Evolutionary conservation across 306 rosid species (phyloP).

Genomic region (Malus sylvestris): DNA sequence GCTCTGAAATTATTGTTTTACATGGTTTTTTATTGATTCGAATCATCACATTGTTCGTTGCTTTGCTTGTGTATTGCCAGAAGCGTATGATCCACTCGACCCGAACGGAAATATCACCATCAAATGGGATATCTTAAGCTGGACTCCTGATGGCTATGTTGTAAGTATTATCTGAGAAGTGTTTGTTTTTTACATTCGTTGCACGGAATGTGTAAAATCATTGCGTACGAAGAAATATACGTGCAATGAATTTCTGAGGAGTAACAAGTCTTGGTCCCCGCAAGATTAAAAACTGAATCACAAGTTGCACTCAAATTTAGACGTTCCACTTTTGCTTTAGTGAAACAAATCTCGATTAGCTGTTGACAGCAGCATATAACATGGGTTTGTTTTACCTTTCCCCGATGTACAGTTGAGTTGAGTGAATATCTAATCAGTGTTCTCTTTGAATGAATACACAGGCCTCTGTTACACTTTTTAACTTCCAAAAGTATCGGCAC

Average conservation of each 20-base stretch:
- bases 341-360: neutral
- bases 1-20: neutral
- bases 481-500: slow-evolving; percentile 81
- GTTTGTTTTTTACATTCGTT: neutral
- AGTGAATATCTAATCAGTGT: slow-evolving; percentile 14
- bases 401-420: neutral
- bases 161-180: slow-evolving; percentile 31
- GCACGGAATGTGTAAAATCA: neutral
- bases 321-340: neutral
- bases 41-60: neutral
- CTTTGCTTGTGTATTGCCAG: slow-evolving; percentile 31
- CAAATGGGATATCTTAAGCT: slow-evolving; percentile 67
- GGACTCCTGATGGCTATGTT: slow-evolving; percentile 75
- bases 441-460: slow-evolving; percentile 23
- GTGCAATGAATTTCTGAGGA: neutral
- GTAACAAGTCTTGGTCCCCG: neutral
- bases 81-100: slow-evolving; percentile 82
- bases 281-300: neutral
- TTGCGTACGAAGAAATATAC: neutral
- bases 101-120: slow-evolving; percentile 73
- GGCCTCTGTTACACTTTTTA: slow-evolving; percentile 69
- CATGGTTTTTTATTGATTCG: neutral
- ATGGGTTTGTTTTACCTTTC: slow-evolving; percentile 5
- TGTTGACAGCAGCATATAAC: neutral
- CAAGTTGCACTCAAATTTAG: neutral